A percentile compares a stretch with the other conserved stretches of the same genome.
These are phyloP conservation scores for Penicillium sumatraense DNA, from an alignment of 2,329 filamentous ascomycete species.

Conservation along the genomic window DNA sequence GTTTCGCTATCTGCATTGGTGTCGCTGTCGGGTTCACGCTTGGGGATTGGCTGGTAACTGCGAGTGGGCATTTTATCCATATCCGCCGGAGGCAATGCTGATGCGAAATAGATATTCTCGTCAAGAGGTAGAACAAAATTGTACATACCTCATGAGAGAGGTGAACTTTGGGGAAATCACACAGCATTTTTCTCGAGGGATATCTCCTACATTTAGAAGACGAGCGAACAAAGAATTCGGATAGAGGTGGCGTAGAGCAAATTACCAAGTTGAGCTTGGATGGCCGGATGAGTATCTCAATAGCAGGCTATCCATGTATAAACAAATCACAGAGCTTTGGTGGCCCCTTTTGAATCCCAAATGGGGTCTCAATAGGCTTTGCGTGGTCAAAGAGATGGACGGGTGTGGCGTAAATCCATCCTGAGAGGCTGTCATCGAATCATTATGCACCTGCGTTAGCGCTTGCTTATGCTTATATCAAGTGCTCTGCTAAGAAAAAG, in stretches of 20 bases:
- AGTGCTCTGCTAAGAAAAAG: too few relatives aligned
- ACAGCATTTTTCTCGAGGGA: background rate
- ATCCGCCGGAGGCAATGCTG: background rate
- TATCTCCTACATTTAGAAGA: background rate
- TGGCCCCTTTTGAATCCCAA: background rate
- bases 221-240: background rate
- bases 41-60: slow-evolving; percentile 3
- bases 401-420: background rate
- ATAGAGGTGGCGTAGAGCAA: background rate
- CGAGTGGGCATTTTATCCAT: background rate
- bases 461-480: too few relatives aligned
- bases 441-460: background rate
- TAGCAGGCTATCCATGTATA: background rate
- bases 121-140: background rate
- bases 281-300: background rate
- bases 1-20: slow-evolving; percentile 52
- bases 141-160: background rate
- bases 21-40: slow-evolving; percentile 46
- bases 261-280: background rate
- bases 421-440: background rate
- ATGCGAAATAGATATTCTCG: background rate
- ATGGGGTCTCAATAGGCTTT: slow-evolving; percentile 1
- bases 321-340: background rate
- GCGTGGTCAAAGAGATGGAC: background rate
- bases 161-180: background rate